phyloP scores from a whole-genome alignment of 2,329 filamentous ascomycete genomes.

The Fusarium nisikadoi region DNA sequence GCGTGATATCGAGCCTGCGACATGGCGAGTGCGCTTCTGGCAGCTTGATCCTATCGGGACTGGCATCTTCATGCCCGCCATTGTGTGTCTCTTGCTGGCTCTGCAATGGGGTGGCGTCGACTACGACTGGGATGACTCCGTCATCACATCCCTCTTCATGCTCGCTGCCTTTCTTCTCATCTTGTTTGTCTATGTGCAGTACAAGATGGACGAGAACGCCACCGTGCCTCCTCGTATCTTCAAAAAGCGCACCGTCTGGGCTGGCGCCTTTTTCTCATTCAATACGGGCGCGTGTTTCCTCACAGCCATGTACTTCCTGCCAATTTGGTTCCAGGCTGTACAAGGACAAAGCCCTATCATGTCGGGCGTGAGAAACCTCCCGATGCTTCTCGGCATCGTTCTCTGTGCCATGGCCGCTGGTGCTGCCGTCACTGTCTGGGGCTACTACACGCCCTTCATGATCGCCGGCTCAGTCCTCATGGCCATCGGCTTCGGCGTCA shows the following conservation, averaged over 20 bases:
- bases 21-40: slow-evolving; percentile 41
- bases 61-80: slow-evolving; percentile 48
- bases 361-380: slow-evolving; percentile 55
- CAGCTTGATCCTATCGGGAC: slow-evolving; percentile 48
- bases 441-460: slow-evolving; percentile 60
- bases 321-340: slow-evolving; percentile 60
- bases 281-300: slow-evolving; percentile 52
- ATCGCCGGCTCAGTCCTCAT: slow-evolving; percentile 49
- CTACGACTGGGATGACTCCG: slow-evolving; percentile 45
- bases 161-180: slow-evolving; percentile 47
- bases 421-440: slow-evolving; percentile 50
- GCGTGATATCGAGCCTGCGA: slow-evolving; percentile 38
- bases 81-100: slow-evolving; percentile 61
- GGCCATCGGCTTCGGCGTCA: slow-evolving; percentile 53
- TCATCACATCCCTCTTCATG: slow-evolving; percentile 47
- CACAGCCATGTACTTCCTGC: slow-evolving; percentile 52
- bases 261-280: slow-evolving; percentile 50
- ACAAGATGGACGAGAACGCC: slow-evolving; percentile 53
- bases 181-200: slow-evolving; percentile 53
- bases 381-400: slow-evolving; percentile 52
- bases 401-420: slow-evolving; percentile 50
- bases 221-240: slow-evolving; percentile 57
- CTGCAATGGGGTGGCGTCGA: slow-evolving; percentile 60
- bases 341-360: slow-evolving; percentile 52
- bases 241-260: slow-evolving; percentile 53